Evolutionary conservation across 2,329 filamentous ascomycete species (phyloP).

Genomic region (Penicillium sumatraense): DNA sequence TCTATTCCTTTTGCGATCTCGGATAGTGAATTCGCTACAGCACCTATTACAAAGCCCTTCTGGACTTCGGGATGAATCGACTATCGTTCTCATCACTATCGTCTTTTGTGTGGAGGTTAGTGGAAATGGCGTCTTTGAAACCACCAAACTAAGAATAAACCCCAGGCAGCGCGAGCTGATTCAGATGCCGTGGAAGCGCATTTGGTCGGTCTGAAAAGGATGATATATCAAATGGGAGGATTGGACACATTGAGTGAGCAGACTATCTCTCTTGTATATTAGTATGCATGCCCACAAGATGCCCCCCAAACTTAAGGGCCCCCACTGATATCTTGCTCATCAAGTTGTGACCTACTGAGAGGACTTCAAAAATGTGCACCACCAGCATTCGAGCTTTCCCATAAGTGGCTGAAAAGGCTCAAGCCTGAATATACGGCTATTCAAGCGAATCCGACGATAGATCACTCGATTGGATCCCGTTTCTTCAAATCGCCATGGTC

Average conservation of each 20-base stretch:
- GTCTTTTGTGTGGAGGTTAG: background rate
- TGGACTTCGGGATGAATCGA: background rate
- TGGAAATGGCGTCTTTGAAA: background rate
- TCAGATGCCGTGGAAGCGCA: background rate
- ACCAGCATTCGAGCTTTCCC: background rate
- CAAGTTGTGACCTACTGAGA: background rate
- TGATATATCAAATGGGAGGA: background rate
- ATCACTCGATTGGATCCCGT: background rate
- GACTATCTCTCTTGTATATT: background rate
- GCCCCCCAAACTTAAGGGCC: no score
- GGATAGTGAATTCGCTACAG: background rate
- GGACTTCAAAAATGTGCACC: background rate
- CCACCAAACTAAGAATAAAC: background rate
- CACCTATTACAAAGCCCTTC: background rate
- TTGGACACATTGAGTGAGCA: background rate
- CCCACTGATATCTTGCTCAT: background rate
- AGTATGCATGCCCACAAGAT: background rate
- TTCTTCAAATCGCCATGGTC: background rate
- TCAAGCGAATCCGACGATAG: background rate
- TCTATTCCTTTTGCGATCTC: background rate
- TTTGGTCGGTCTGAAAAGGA: background rate
- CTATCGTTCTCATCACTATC: background rate
- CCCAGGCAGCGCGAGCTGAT: background rate
- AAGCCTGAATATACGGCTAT: background rate
- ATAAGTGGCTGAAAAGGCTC: background rate